Evolutionary conservation across 169 alveolate genomes (phyloP), one percentile per base, ranked within the genome.

Genomic region (Besnoitia besnoiti): DNA sequence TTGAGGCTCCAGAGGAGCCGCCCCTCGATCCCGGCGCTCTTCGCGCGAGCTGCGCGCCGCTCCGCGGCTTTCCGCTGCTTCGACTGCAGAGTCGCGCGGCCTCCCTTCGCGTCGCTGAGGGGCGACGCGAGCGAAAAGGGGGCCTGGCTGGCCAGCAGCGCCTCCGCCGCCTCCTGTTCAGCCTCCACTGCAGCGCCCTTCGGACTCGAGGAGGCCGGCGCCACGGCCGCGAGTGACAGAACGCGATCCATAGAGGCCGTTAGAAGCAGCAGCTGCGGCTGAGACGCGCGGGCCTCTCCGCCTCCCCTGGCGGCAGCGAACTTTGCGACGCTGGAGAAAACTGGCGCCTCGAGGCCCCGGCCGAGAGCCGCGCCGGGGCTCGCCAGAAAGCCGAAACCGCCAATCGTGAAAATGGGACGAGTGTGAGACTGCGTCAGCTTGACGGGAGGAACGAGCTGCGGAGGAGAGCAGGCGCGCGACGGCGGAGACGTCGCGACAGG

Each of bases 361-460:
- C 12, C 76, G 30, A 16, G 50, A 0, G 91, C 10, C 37, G 80
- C 40, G 79, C 24, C 75, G 8, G n/a, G 50, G n/a, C 80, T 21
- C 10, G 40, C 39, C 21, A 75, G 44, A 42, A 76, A 73, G 39
- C 82, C 92, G 37, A 62, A 88, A 62, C 92, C 75, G 50, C 92
- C 75, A 33, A 88, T 44, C 0, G 92, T 37, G 37, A 88, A 88
- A 14, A 88, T 67, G 51, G 92, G 92, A 44, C 92, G 85, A 3
- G 92, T 44, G 39, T 88, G 92, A 4, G 92, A 85, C 50, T 67
- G 92, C 85, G 51, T 44, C 85, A 88, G 75, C 51, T 33, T 76
- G 59, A 49, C 59, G 24, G 59, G 59, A 7, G 59, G 59, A 16
- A 49, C 24, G 16, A 49, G 16, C 59, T 7, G 24, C 59, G 59